Evolutionary conservation across 192 early-diverging fungal genomes (phyloP), one percentile per base, ranked within the genome.

Genomic region (Paraglomus brasilianum): DNA sequence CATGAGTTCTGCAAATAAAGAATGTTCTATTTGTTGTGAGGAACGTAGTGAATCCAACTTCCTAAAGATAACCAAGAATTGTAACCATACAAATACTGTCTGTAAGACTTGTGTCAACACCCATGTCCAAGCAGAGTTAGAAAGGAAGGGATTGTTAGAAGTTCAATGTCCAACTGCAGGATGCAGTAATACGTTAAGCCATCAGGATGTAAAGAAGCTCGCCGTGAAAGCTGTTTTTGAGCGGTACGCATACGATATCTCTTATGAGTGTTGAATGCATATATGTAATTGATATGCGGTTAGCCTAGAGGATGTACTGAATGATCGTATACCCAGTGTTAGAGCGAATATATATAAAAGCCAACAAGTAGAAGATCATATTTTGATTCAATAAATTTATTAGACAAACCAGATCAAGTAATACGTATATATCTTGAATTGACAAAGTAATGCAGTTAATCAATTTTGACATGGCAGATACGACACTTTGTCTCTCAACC

Each of bases 151-250:
- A 1, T 19, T 58, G 19, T 13, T 58, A 1, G 4, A 56, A 17
- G 56, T 69, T 48, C 8, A 3, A 39, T 69, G 67, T 46, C 52
- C 52, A 17, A 15, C 5, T 58, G 42, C 5, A 5, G 41, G 21
- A 5, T 69, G 67, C 48, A 8, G 11, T 6, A 9, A 69, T 39
- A 8, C 22, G 11, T 10, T 69, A 15, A n/a, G 21, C 9, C 14
- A 58, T 55, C 13, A 45, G 36, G 43, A 58, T 59, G 42, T 69
- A 47, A 24, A 69, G 14, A 19, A 24, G 36, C 13, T 59, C 2
- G 40, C 24, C 5, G 45, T 13, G 1, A 41, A 48, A 17, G 42
- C 56, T 15, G 24, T 58, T 5, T 59, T 58, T 47, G 24, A 40
- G 22, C 56, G 62, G 62, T 64, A 47, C 46, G 42, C 42, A 42